A percentile compares a stretch with the other conserved stretches of the same genome.
Evolutionary conservation across 148 eudicot genomes (phyloP).

Genomic region (Diospyros kaki): DNA sequence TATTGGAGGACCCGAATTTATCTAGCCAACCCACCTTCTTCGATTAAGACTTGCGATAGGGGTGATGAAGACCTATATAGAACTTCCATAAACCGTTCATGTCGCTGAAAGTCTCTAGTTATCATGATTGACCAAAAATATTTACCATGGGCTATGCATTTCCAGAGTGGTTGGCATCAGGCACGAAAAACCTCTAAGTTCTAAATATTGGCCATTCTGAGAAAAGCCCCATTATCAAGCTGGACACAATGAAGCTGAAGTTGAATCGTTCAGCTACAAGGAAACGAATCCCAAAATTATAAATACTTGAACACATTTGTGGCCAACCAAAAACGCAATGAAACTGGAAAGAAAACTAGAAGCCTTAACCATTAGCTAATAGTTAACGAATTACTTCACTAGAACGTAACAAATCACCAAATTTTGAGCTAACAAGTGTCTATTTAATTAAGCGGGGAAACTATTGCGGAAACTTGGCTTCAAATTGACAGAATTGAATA

Average conservation of each 20-base stretch:
- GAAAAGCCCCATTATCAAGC: background rate
- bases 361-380: background rate
- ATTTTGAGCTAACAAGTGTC: background rate
- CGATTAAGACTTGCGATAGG: too few species aligned
- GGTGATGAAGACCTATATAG: too few species aligned
- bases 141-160: background rate
- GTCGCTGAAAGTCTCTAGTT: background rate
- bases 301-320: background rate
- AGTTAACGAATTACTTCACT: background rate
- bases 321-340: background rate
- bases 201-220: background rate
- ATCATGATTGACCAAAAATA: background rate
- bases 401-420: background rate
- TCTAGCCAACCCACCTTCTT: too few species aligned
- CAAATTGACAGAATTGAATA: background rate
- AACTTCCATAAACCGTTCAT: too few species aligned
- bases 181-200: background rate
- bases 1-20: too few species aligned
- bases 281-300: background rate
- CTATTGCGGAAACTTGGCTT: background rate
- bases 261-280: background rate
- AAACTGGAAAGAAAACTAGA: conserved; percentile 1
- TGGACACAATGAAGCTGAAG: background rate
- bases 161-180: background rate
- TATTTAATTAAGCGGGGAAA: background rate